Evolutionary conservation across 148 eudicot genomes (phyloP).

Genomic region (Nepenthes mirabilis): DNA sequence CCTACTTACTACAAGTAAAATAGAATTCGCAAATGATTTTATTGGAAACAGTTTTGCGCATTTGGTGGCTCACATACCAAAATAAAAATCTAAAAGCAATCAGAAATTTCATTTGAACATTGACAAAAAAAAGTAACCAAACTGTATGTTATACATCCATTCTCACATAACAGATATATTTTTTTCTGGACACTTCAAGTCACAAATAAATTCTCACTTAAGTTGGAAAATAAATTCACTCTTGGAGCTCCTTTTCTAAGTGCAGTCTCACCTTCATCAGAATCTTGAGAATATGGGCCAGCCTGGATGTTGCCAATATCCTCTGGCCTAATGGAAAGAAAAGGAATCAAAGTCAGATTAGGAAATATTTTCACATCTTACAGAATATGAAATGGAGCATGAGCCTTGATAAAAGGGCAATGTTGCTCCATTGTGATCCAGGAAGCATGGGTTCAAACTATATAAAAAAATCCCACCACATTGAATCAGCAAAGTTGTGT

Average conservation of each 20-base stretch:
- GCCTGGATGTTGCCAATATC: conserved; percentile 22
- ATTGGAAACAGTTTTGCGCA: no score
- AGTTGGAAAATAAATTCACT: background rate
- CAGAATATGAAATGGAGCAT: background rate
- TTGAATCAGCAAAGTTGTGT: no score
- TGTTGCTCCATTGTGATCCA: background rate
- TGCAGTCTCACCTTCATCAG: conserved; percentile 39
- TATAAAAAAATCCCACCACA: no score
- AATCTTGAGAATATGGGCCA: conserved; percentile 18
- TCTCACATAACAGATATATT: no score
- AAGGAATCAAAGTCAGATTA: conserved; percentile 1
- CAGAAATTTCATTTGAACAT: no score
- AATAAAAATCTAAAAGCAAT: no score
- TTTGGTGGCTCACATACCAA: no score
- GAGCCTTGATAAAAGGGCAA: background rate
- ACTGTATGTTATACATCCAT: background rate
- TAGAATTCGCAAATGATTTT: no score
- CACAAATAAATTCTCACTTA: no score
- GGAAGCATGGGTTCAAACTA: no score
- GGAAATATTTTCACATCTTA: background rate
- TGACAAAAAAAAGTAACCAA: background rate
- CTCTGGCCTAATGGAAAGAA: conserved; percentile 36
- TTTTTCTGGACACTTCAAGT: no score
- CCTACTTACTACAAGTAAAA: no score
- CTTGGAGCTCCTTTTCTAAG: background rate